These are phyloP conservation scores for Tagetes erecta DNA, from an alignment of 129 eudicot genomes.

Conservation along the genomic window DNA sequence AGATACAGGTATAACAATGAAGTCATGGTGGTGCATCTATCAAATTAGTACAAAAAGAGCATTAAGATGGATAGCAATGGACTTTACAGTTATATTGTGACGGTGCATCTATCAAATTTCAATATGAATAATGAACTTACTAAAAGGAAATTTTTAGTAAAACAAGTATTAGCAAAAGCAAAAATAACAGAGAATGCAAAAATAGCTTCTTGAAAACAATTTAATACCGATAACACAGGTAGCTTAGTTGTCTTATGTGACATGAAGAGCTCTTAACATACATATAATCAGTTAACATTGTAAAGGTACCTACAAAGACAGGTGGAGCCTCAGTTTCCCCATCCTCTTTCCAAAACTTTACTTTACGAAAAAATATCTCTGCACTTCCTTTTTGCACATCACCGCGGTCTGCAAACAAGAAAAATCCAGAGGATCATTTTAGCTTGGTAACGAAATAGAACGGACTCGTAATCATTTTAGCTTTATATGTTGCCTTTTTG, in stretches of 20 bases:
- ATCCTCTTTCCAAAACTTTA: slow-evolving; percentile 95
- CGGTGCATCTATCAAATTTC: slow-evolving; percentile 7
- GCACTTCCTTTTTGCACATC: slow-evolving; percentile 95
- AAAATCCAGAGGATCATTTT: not conserved
- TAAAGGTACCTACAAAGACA: slow-evolving; percentile 92
- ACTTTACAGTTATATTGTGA: not conserved
- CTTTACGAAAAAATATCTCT: slow-evolving; percentile 94
- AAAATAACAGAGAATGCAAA: not conserved
- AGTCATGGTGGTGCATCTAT: slow-evolving; percentile 5
- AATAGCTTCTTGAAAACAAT: not conserved
- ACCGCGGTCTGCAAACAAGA: slow-evolving; percentile 70
- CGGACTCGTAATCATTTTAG: not conserved
- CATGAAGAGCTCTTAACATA: slow-evolving; percentile 1
- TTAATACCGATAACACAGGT: not conserved
- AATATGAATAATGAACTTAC: not conserved
- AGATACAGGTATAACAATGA: slow-evolving; percentile 1
- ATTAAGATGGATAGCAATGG: not conserved
- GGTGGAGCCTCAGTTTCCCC: slow-evolving; percentile 97
- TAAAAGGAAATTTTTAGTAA: not conserved
- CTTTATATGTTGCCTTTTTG: not conserved
- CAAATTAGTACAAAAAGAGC: not conserved
- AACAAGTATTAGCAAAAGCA: slow-evolving; percentile 11
- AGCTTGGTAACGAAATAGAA: not conserved
- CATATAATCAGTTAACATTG: slow-evolving; percentile 1
- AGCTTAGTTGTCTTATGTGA: not conserved